These are phyloP conservation scores for Metarhizium guizhouense DNA, from an alignment of 2,329 filamentous ascomycete genomes.

Conservation along the genomic window DNA sequence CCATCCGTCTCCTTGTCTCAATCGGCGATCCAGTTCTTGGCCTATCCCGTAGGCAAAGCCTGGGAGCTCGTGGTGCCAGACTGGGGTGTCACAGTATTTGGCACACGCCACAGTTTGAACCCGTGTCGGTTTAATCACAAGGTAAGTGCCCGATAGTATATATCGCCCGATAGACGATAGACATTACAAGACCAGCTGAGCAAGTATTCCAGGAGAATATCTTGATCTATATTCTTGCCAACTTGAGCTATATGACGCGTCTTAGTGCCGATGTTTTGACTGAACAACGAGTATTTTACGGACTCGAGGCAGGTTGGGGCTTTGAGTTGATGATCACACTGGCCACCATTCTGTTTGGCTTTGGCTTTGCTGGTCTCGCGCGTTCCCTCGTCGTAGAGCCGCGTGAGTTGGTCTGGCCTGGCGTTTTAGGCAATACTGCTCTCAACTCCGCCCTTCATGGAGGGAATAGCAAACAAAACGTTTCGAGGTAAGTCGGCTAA, in stretches of 20 bases:
- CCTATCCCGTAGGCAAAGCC: conserved; percentile 33
- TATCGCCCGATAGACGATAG: neutral
- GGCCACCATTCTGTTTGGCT: conserved; percentile 42
- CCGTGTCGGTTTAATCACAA: conserved; percentile 29
- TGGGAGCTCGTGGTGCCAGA: conserved; percentile 23
- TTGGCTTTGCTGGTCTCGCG: conserved; percentile 37
- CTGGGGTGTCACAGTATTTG: conserved; percentile 18
- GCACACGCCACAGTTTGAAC: conserved; percentile 17
- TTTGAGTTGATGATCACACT: conserved; percentile 41
- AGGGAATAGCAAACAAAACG: conserved; percentile 21
- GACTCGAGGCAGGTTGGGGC: conserved; percentile 33
- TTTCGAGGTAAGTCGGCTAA: conserved; percentile 8
- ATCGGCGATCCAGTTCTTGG: conserved; percentile 30
- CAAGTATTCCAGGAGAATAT: conserved; percentile 34
- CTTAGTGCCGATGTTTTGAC: conserved; percentile 25
- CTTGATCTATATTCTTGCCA: conserved; percentile 46
- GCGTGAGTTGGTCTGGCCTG: conserved; percentile 42
- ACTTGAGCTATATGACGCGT: conserved; percentile 36
- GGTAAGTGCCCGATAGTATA: conserved; percentile 23
- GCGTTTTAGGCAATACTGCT: conserved; percentile 38
- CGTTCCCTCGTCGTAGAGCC: conserved; percentile 36
- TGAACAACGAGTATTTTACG: conserved; percentile 31
- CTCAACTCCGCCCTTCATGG: conserved; percentile 34
- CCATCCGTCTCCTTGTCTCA: conserved; percentile 23
- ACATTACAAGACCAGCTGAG: conserved; percentile 11